Percentiles rank a stretch among this genome's conserved stretches.
These are phyloP conservation scores for Rhodotorula sp. DNA, from an alignment of 1,284 basidiomycete species.

Conservation along the genomic window DNA sequence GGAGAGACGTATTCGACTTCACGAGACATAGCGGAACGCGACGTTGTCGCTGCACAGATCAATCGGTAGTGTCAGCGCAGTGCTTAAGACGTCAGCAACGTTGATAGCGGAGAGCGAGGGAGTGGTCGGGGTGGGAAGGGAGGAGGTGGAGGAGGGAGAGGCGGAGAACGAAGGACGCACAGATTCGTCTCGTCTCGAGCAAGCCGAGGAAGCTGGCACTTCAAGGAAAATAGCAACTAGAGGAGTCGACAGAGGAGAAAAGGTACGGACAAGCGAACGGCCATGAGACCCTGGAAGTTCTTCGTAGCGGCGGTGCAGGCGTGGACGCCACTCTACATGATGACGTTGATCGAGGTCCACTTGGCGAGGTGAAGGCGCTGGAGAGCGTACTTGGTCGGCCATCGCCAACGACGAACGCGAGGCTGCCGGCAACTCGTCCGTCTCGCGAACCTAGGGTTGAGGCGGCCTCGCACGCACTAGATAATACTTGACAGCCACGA, in stretches of 20 bases:
- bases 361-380: slow-evolving; percentile 43
- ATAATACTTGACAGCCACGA: slow-evolving; percentile 45
- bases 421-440: slow-evolving; percentile 10
- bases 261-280: slow-evolving; percentile 36
- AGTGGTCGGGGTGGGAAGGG: no score
- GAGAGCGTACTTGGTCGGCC: slow-evolving; percentile 39
- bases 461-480: slow-evolving; percentile 12
- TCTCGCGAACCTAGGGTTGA: no score
- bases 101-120: no score
- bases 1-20: neutral
- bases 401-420: slow-evolving; percentile 42
- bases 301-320: slow-evolving; percentile 43
- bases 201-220: slow-evolving; percentile 42
- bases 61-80: no score
- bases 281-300: slow-evolving; percentile 43
- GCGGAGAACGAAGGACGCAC: neutral
- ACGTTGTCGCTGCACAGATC: slow-evolving; percentile 4
- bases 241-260: neutral
- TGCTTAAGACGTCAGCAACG: no score
- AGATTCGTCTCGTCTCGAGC: slow-evolving; percentile 38
- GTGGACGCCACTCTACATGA: slow-evolving; percentile 32
- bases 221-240: neutral
- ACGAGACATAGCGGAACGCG: slow-evolving; percentile 9
- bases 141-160: no score
- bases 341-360: slow-evolving; percentile 29